A percentile compares a stretch with the other conserved stretches of the same genome.
Evolutionary conservation across 495 filamentous ascomycete genomes (phyloP).

Genomic region (Trichoderma virens): DNA sequence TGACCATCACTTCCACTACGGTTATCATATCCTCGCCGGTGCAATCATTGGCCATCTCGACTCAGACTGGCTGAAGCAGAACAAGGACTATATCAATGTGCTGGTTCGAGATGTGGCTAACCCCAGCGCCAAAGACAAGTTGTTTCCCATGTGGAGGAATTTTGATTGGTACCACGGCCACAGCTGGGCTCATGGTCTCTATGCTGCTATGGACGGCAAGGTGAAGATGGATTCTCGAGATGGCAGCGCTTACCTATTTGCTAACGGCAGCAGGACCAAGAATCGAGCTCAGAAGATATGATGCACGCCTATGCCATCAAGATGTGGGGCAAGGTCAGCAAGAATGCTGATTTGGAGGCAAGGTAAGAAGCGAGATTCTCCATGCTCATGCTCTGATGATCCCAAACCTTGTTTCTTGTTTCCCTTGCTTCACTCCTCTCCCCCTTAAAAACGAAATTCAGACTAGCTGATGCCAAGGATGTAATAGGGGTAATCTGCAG

Average conservation of each 20-base stretch:
- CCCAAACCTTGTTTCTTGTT: not conserved
- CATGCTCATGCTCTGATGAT: not conserved
- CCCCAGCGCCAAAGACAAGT: constrained; percentile 57
- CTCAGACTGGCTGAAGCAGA: constrained; percentile 60
- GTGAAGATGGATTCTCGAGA: not conserved
- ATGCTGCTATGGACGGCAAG: constrained; percentile 70
- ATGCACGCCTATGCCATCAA: constrained; percentile 85
- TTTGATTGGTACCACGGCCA: constrained; percentile 97
- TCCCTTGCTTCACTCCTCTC: too few relatives aligned
- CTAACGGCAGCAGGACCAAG: constrained; percentile 50
- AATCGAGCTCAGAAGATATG: constrained; percentile 85
- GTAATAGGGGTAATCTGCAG: constrained; percentile 65
- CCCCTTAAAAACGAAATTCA: not conserved
- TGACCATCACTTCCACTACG: constrained; percentile 92
- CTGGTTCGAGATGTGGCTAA: constrained; percentile 75
- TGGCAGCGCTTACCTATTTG: constrained; percentile 1
- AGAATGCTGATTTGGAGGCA: constrained; percentile 75
- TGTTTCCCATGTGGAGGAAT: constrained; percentile 76
- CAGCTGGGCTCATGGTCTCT: constrained; percentile 94
- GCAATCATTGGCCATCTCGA: constrained; percentile 80
- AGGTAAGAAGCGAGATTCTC: constrained; percentile 29
- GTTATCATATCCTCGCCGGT: constrained; percentile 86
- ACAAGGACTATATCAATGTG: constrained; percentile 74
- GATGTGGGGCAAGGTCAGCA: constrained; percentile 79
- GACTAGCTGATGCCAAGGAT: not conserved